Evolutionary conservation across 345 rosid genomes (phyloP), one percentile per base, ranked within the genome.

Genomic region (Lenwebbia sp.): DNA sequence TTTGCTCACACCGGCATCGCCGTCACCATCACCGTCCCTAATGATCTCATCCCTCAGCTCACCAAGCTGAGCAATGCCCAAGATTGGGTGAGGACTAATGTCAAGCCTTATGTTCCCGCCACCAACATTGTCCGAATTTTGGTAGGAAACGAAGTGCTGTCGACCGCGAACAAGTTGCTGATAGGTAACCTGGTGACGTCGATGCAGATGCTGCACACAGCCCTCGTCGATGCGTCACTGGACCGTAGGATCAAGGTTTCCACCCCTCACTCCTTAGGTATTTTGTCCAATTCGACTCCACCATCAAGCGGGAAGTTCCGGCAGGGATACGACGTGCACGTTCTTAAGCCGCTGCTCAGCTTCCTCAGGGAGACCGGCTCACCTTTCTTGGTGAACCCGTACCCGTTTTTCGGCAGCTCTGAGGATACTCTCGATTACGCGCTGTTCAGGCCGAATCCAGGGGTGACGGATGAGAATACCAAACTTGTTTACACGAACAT

Each of bases 101-200:
- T 97, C 92, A 88, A 88, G 85, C 94, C 97, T 25, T 86, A 93
- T 90, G 62, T 87, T 33, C 96, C 95, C 1, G 90, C 95, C 22
- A 96, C 98, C 23, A 92, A 94, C 81, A 91, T 97, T 6, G 91
- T 94, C 90, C 90, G 98, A 9, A 90, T 97, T 86, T 89, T 97
- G 60, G 95, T 97, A 5, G 99, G 99, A 57, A 97, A 96, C 84
- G 99, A 97, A 87, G 97, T 96, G 0, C 37, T 97, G 51, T 86
- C 98, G 60, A 90, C 95, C 3, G 93, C 89, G 3, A 87, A 90
- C 88, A 93, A 89, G 87, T 74, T 89, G 76, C 65, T 93, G 13
- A 86, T 94, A 44, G 85, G 89, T 19, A 91, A 65, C 87, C 88
- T 97, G 21, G 93, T 97, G 74, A 93, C 92, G 0, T 98, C 99